Evolutionary conservation across 805 yeast species (phyloP).

Genomic region (Torulaspora quercuum): DNA sequence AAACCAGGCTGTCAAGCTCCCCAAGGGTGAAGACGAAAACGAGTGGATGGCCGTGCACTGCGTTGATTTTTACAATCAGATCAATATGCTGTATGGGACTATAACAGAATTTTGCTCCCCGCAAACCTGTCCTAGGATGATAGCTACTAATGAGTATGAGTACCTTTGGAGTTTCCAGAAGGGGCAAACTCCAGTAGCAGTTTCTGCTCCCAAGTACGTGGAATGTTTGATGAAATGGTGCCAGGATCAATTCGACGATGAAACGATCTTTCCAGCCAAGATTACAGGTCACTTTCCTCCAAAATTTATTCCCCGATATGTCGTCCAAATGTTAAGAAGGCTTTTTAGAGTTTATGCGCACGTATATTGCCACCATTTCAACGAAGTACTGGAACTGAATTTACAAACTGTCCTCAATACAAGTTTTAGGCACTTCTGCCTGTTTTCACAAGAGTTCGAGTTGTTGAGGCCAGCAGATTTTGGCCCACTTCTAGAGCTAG

Average conservation of each 20-base stretch:
- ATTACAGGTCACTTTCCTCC: conserved; percentile 89
- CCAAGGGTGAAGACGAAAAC: conserved; percentile 83
- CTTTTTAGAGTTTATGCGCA: conserved; percentile 94
- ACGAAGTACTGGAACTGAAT: conserved; percentile 88
- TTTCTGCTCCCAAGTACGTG: conserved; percentile 93
- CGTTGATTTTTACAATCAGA: conserved; percentile 95
- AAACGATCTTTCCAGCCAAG: conserved; percentile 82
- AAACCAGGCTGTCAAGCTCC: conserved; percentile 88
- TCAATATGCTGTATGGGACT: conserved; percentile 93
- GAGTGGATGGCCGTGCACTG: conserved; percentile 98
- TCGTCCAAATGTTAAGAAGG: conserved; percentile 84
- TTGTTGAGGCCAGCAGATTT: conserved; percentile 76
- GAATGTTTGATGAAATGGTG: conserved; percentile 94
- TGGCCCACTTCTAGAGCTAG: conserved; percentile 88
- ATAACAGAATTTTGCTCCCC: conserved; percentile 97
- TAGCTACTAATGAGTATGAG: conserved; percentile 95
- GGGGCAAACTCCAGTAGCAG: conserved; percentile 69
- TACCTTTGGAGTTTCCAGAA: conserved; percentile 91
- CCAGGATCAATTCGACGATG: conserved; percentile 88
- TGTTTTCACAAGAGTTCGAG: conserved; percentile 80
- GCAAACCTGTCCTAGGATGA: conserved; percentile 91
- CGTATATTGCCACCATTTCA: conserved; percentile 96
- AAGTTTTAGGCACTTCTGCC: conserved; percentile 86
- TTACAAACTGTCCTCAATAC: conserved; percentile 91
- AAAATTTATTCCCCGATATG: conserved; percentile 65